A percentile compares a stretch with the other conserved stretches of the same genome.
Evolutionary conservation across 2,329 filamentous ascomycete genomes (phyloP).

Genomic region (Dactylonectria estremocensis): DNA sequence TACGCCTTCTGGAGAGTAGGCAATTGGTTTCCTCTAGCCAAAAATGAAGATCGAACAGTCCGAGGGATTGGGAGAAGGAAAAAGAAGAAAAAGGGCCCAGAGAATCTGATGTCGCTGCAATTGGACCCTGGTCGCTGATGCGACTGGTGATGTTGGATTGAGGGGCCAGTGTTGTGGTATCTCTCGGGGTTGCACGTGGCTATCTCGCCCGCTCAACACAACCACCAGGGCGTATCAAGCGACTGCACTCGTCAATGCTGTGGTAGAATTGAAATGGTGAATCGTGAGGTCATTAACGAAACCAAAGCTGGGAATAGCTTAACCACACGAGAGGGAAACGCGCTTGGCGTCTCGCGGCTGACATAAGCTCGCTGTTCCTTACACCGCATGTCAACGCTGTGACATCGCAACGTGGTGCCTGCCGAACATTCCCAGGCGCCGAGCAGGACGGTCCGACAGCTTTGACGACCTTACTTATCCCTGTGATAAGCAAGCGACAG

Average conservation of each 20-base stretch:
- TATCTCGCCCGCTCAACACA: slow-evolving; percentile 10
- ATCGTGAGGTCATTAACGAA: slow-evolving; percentile 8
- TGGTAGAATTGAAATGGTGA: neutral
- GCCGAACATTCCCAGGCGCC: neutral
- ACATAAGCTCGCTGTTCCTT: slow-evolving; percentile 26
- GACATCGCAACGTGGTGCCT: slow-evolving; percentile 1
- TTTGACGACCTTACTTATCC: neutral
- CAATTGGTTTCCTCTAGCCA: neutral
- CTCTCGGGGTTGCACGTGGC: slow-evolving; percentile 12
- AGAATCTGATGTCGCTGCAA: slow-evolving; percentile 8
- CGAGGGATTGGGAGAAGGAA: neutral
- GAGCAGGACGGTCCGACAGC: slow-evolving; percentile 2
- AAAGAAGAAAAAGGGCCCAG: neutral
- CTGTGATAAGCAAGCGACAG: neutral
- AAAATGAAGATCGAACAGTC: neutral
- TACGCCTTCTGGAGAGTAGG: slow-evolving; percentile 4
- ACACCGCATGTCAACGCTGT: slow-evolving; percentile 26
- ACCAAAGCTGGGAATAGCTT: slow-evolving; percentile 5
- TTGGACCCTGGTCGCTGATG: slow-evolving; percentile 4
- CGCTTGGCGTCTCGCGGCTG: slow-evolving; percentile 19
- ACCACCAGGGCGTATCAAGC: neutral
- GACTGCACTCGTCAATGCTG: neutral
- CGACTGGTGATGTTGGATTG: slow-evolving; percentile 1
- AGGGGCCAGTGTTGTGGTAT: slow-evolving; percentile 17
- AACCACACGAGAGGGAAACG: neutral